phyloP scores from a whole-genome alignment of 2,329 filamentous ascomycete genomes.

The Phialocephala subalpina region DNA sequence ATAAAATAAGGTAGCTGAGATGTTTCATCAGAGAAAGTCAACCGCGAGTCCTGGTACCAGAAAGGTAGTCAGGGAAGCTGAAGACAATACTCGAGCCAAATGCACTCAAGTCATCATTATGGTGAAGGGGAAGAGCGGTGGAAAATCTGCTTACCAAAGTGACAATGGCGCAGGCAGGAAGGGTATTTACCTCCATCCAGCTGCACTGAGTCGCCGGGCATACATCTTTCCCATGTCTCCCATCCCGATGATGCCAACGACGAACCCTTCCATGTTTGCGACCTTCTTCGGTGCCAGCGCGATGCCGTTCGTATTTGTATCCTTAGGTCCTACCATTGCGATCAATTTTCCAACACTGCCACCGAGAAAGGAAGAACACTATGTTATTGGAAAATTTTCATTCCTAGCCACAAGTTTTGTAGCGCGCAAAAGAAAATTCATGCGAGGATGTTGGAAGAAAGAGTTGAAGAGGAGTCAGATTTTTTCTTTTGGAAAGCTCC shows the following conservation, averaged over 20 bases:
- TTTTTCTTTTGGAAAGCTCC: neutral
- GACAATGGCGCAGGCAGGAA: slow-evolving; percentile 31
- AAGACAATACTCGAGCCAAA: slow-evolving; percentile 99
- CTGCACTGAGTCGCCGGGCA: slow-evolving; percentile 83
- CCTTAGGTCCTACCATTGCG: slow-evolving; percentile 15
- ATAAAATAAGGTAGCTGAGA: slow-evolving; percentile 96
- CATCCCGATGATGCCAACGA: slow-evolving; percentile 97
- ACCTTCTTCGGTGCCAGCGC: neutral
- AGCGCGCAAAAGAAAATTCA: neutral
- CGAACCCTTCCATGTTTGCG: slow-evolving; percentile 58
- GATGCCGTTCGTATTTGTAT: slow-evolving; percentile 16
- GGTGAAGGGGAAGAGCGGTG: slow-evolving; percentile 28
- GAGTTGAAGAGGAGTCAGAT: neutral
- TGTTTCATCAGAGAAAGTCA: slow-evolving; percentile 96
- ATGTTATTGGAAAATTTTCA: slow-evolving; percentile 5
- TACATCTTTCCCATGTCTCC: slow-evolving; percentile 99
- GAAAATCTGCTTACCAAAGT: slow-evolving; percentile 37
- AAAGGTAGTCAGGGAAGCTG: slow-evolving; percentile 73
- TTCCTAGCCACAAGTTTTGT: neutral
- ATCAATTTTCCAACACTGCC: neutral
- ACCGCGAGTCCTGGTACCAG: slow-evolving; percentile 69
- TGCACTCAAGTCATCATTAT: slow-evolving; percentile 99
- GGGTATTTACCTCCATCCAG: slow-evolving; percentile 89
- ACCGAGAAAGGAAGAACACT: neutral
- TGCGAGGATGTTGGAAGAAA: neutral